Conservation (phyloP, 2,329 filamentous ascomycete genomes). For the Cercospora sp. region DNA sequence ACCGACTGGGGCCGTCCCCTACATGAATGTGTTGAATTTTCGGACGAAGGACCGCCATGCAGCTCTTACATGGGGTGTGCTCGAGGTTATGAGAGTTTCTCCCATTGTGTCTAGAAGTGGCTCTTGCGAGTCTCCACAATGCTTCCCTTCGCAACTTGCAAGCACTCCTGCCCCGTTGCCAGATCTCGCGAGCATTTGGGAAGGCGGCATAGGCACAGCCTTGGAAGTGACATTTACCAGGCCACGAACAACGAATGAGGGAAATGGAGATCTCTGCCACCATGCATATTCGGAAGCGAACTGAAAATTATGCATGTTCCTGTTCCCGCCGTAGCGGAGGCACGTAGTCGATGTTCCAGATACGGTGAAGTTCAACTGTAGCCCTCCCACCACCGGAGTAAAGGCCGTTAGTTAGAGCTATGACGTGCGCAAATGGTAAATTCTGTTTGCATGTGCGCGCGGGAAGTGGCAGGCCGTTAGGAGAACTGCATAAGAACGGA, state of each 20-base stretch:
- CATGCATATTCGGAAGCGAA: not conserved
- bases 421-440: not conserved
- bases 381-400: not conserved
- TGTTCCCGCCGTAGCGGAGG: not conserved
- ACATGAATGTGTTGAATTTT: not conserved
- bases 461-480: not conserved
- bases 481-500: not conserved
- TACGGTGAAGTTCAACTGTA: not conserved
- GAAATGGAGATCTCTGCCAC: not conserved
- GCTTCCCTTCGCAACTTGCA: not conserved
- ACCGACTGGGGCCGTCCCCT: not conserved
- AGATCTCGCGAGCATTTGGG: not conserved
- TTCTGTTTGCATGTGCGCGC: not conserved
- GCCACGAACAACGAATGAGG: not conserved
- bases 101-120: not conserved
- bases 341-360: not conserved
- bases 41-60: not conserved
- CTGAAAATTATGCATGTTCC: not conserved
- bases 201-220: not conserved
- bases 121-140: not conserved
- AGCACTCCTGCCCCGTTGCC: not conserved
- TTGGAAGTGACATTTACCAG: not conserved
- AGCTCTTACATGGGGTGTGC: not conserved
- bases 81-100: too few species aligned
- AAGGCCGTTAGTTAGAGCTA: not conserved